Evolutionary conservation across 169 alveolate genomes (phyloP).

Genomic region (Plasmodium reichenowi): DNA sequence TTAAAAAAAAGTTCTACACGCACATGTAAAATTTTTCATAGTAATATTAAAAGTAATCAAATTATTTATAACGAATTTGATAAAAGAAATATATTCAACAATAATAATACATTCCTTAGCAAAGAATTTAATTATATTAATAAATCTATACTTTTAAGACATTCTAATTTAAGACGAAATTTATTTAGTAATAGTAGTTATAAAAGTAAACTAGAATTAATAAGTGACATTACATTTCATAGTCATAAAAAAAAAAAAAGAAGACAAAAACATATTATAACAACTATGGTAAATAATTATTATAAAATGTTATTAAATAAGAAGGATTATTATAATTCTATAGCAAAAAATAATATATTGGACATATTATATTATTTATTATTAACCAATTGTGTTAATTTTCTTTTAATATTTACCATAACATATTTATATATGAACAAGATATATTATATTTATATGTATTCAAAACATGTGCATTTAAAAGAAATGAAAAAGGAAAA

Average conservation of each 20-base stretch:
- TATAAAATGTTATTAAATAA: conserved; percentile 53
- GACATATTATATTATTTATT: conserved; percentile 2
- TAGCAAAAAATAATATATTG: conserved; percentile 15
- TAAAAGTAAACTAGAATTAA: not conserved
- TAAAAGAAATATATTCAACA: not conserved
- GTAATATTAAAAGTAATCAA: no score
- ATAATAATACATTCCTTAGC: not conserved
- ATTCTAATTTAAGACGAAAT: not conserved
- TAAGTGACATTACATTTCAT: not conserved
- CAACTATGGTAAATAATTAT: conserved; percentile 17
- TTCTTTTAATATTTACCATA: conserved; percentile 42
- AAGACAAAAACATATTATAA: conserved; percentile 40
- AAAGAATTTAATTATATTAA: not conserved
- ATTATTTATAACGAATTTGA: not conserved
- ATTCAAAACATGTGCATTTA: conserved; percentile 38
- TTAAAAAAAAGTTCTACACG: not conserved
- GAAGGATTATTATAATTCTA: conserved; percentile 25
- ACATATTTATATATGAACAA: conserved; percentile 37
- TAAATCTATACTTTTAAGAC: not conserved
- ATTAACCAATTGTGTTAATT: conserved; percentile 18
- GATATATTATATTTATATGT: conserved; percentile 37
- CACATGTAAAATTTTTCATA: not conserved
- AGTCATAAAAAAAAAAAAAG: conserved; percentile 21
- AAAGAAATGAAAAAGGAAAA: conserved; percentile 55
- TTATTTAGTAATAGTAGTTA: conserved; percentile 6